Evolutionary conservation across 1,284 basidiomycete genomes (phyloP).

Genomic region (Ceratobasidium papillatum): DNA sequence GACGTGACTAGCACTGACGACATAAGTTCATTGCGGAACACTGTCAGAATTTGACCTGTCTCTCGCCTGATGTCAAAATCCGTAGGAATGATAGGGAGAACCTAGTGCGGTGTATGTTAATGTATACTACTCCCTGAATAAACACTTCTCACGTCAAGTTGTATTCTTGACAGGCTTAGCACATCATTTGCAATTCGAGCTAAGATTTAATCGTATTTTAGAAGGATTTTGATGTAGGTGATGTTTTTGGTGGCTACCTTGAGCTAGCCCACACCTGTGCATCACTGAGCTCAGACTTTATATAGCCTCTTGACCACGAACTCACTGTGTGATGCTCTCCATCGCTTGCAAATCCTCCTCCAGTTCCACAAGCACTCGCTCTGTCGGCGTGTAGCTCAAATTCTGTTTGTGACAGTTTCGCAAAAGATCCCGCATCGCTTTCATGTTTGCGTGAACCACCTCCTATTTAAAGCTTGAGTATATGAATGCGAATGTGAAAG

Average conservation of each 20-base stretch:
- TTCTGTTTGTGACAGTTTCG: conserved; percentile 25
- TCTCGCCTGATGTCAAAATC: conserved; percentile 39
- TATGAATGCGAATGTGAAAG: neutral
- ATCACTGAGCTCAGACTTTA: neutral
- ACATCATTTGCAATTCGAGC: conserved; percentile 57
- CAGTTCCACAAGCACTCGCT: conserved; percentile 51
- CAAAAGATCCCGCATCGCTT: conserved; percentile 42
- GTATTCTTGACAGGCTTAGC: conserved; percentile 55
- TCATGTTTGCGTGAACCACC: conserved; percentile 46
- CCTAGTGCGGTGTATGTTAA: neutral
- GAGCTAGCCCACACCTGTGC: conserved; percentile 27
- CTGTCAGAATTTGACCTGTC: conserved; percentile 28
- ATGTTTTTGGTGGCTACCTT: neutral
- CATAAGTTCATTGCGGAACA: conserved; percentile 55
- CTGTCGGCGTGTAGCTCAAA: conserved; percentile 18
- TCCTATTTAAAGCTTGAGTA: conserved; percentile 36
- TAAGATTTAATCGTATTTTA: conserved; percentile 50
- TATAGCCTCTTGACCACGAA: neutral
- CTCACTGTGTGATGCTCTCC: conserved; percentile 37
- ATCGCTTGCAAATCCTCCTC: conserved; percentile 53
- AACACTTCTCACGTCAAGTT: conserved; percentile 47
- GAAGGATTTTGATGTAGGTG: no score
- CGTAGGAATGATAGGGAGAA: conserved; percentile 34
- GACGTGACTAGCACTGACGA: conserved; percentile 50
- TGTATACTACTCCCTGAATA: no score